Percentiles rank a stretch among this genome's conserved stretches.
Conservation (phyloP, 441 rosid species). For the Codiaeum variegatum region DNA sequence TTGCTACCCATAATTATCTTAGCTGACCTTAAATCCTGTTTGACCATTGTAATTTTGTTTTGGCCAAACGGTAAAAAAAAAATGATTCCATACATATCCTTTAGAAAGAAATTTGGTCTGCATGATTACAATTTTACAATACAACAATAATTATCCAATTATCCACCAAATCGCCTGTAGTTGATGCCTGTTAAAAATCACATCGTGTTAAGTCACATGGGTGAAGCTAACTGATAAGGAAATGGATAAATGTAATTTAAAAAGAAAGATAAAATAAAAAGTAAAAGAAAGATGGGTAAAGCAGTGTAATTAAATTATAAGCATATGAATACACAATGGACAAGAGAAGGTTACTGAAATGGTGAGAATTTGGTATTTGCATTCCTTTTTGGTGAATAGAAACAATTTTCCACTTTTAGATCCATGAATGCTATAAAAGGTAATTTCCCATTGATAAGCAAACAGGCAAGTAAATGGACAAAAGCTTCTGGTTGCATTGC, state of each 20-base stretch:
- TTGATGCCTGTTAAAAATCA: too few species aligned
- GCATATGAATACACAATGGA: neutral
- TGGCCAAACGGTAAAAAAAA: too few species aligned
- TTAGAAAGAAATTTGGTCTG: too few species aligned
- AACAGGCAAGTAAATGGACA: constrained; percentile 15
- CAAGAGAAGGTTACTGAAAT: neutral
- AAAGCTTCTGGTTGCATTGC: constrained; percentile 2
- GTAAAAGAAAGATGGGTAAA: neutral
- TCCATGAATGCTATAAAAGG: constrained; percentile 19
- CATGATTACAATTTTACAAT: too few species aligned
- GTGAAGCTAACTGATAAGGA: too few species aligned
- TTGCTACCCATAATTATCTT: neutral
- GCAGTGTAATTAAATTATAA: too few species aligned
- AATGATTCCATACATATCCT: too few species aligned
- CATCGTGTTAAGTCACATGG: neutral
- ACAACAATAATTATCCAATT: too few species aligned
- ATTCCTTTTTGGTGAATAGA: constrained; percentile 12
- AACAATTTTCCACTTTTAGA: constrained; percentile 24
- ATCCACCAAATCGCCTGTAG: too few species aligned
- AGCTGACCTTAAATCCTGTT: neutral
- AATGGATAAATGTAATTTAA: neutral
- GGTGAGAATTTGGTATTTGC: neutral
- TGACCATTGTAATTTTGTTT: neutral
- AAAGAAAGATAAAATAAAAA: too few species aligned
- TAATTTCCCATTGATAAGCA: constrained; percentile 23